A percentile compares a stretch with the other conserved stretches of the same genome.
Conservation (phyloP, 805 yeast genomes). For the Metschnikowia continentalis region DNA sequence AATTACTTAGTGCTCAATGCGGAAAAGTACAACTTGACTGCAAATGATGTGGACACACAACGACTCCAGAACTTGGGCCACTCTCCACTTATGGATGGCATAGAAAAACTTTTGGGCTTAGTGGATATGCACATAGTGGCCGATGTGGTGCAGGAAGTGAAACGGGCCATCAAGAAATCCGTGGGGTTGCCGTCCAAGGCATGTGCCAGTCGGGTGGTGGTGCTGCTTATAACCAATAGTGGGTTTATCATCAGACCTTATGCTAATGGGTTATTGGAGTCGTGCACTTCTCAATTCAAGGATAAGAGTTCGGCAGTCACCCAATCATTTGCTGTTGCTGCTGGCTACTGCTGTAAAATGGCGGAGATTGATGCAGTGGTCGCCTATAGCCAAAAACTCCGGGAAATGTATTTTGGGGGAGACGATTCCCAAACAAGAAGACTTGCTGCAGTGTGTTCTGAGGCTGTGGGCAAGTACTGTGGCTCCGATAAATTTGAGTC, state of each 20-base stretch:
- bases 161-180: constrained; percentile 56
- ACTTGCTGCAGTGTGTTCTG: constrained; percentile 58
- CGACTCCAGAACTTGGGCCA: constrained; percentile 67
- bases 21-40: constrained; percentile 72
- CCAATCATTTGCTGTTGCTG: constrained; percentile 70
- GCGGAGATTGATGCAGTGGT: constrained; percentile 50
- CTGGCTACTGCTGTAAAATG: constrained; percentile 72
- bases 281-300: constrained; percentile 54
- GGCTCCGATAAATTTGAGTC: constrained; percentile 56
- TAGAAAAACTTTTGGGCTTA: constrained; percentile 63
- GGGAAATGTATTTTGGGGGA: constrained; percentile 54
- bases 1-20: constrained; percentile 87
- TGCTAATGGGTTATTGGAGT: constrained; percentile 59
- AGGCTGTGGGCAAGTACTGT: constrained; percentile 63
- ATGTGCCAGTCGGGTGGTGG: constrained; percentile 72
- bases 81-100: constrained; percentile 87
- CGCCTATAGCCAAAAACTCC: constrained; percentile 50
- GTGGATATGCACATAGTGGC: constrained; percentile 48
- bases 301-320: constrained; percentile 73
- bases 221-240: constrained; percentile 58
- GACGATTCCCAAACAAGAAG: constrained; percentile 41
- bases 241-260: constrained; percentile 40
- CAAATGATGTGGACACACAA: constrained; percentile 70
- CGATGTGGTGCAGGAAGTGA: constrained; percentile 47
- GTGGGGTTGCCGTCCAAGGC: constrained; percentile 92